Percentiles rank a stretch among this genome's conserved stretches.
These are phyloP conservation scores for Phlebiopsis flavidoalba DNA, from an alignment of 768 basidiomycete species.

Conservation along the genomic window DNA sequence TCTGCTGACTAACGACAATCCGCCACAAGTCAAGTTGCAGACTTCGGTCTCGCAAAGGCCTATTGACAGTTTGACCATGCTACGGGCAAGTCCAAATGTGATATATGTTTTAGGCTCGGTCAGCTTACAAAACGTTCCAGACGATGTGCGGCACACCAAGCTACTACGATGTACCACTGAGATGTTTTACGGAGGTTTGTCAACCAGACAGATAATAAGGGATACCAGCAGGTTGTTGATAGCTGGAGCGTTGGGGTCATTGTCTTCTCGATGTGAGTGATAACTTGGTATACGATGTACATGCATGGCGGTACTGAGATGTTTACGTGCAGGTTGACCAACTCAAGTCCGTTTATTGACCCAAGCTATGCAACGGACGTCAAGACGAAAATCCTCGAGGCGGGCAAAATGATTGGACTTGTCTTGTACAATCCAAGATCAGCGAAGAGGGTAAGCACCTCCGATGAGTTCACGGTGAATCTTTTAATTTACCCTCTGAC, in stretches of 20 bases:
- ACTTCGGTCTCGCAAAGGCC: slow-evolving; percentile 95
- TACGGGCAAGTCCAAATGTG: slow-evolving; percentile 41
- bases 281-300: neutral
- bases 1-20: slow-evolving; percentile 65
- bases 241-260: slow-evolving; percentile 97
- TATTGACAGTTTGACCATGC: slow-evolving; percentile 73
- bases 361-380: slow-evolving; percentile 58
- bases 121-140: slow-evolving; percentile 26
- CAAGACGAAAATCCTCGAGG: slow-evolving; percentile 49
- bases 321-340: slow-evolving; percentile 56
- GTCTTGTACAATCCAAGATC: slow-evolving; percentile 35
- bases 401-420: slow-evolving; percentile 61
- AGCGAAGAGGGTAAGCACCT: slow-evolving; percentile 42
- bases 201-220: slow-evolving; percentile 51
- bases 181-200: slow-evolving; percentile 96
- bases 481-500: neutral
- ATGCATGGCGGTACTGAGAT: neutral
- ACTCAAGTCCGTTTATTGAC: slow-evolving; percentile 76
- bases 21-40: slow-evolving; percentile 80
- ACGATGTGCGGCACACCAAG: slow-evolving; percentile 97
- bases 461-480: neutral
- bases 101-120: slow-evolving; percentile 16
- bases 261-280: slow-evolving; percentile 78
- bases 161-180: no score
- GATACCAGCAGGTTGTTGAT: slow-evolving; percentile 88